Conservation (phyloP, 2,329 filamentous ascomycete genomes). For the Apiospora koreana region DNA sequence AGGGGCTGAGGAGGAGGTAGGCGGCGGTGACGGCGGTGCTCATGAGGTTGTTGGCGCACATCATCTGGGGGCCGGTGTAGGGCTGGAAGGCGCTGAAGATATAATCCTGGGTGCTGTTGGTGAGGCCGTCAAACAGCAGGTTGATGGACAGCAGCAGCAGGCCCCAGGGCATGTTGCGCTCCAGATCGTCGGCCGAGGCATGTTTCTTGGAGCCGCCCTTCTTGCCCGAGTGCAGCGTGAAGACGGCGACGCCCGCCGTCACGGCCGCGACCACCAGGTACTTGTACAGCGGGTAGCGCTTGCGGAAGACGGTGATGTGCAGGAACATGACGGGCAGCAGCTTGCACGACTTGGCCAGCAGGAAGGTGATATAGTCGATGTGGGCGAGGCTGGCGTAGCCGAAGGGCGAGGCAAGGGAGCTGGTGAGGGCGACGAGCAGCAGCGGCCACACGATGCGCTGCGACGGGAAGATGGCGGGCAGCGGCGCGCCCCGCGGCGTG, state of each 20-base stretch:
- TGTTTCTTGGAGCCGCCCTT: conserved; percentile 45
- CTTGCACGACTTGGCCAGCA: conserved; percentile 97
- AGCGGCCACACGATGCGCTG: conserved; percentile 74
- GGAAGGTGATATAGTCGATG: conserved; percentile 97
- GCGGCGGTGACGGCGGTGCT: conserved; percentile 73
- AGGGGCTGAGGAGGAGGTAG: conserved; percentile 80
- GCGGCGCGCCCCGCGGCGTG: conserved; percentile 51
- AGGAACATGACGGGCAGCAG: conserved; percentile 98
- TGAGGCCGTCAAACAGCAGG: conserved; percentile 91
- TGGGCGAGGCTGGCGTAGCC: conserved; percentile 91
- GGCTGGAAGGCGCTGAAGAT: conserved; percentile 80
- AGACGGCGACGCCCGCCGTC: conserved; percentile 89
- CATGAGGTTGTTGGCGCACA: conserved; percentile 95
- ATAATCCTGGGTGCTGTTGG: conserved; percentile 95
- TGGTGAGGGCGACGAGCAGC: conserved; percentile 81
- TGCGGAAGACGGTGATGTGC: conserved; percentile 88
- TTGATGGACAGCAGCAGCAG: conserved; percentile 84
- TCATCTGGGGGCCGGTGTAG: conserved; percentile 96
- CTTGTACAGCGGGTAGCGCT: conserved; percentile 91
- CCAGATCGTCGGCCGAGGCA: conserved; percentile 37
- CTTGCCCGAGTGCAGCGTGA: conserved; percentile 80
- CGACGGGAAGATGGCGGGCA: conserved; percentile 75
- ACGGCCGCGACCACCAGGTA: conserved; percentile 92
- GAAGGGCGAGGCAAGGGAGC: conserved; percentile 89
- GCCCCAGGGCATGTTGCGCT: conserved; percentile 72